Evolutionary conservation across 192 early-diverging fungal genomes (phyloP).

Genomic region (Backusella luteola): DNA sequence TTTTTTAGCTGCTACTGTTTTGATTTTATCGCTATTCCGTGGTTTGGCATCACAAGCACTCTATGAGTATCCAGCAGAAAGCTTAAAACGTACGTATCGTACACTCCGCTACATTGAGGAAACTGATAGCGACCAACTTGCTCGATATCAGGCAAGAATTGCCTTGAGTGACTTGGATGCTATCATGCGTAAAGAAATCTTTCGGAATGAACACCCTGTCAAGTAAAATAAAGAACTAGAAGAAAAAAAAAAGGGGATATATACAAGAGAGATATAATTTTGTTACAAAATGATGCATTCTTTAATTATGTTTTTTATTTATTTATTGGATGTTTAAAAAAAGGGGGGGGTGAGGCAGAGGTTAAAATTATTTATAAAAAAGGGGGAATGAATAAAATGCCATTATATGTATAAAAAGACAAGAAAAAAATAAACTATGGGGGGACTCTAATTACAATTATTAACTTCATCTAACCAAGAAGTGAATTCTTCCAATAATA

Average conservation of each 20-base stretch:
- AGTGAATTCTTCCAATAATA: background rate
- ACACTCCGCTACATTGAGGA: constrained; percentile 62
- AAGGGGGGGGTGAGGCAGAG: background rate
- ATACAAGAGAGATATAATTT: background rate
- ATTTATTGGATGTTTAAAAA: background rate
- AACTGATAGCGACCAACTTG: constrained; percentile 71
- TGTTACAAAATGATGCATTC: background rate
- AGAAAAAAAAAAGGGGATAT: background rate
- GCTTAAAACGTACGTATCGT: constrained; percentile 53
- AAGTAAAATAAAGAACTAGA: constrained; percentile 3
- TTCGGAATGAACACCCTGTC: constrained; percentile 13
- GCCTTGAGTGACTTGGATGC: constrained; percentile 70
- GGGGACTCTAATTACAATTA: too few species aligned
- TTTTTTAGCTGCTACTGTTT: constrained; percentile 64
- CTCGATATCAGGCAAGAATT: constrained; percentile 65
- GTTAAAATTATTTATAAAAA: constrained; percentile 1
- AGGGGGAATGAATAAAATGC: background rate
- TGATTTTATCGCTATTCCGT: constrained; percentile 67
- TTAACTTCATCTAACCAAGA: background rate
- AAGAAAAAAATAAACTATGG: background rate
- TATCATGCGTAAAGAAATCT: constrained; percentile 46
- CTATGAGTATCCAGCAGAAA: constrained; percentile 54
- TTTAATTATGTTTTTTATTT: background rate
- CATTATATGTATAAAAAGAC: background rate
- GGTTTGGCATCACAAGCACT: constrained; percentile 60